Evolutionary conservation across 2,329 filamentous ascomycete genomes (phyloP), one percentile per base, ranked within the genome.

Genomic region (Colletotrichum gloeosporioides): DNA sequence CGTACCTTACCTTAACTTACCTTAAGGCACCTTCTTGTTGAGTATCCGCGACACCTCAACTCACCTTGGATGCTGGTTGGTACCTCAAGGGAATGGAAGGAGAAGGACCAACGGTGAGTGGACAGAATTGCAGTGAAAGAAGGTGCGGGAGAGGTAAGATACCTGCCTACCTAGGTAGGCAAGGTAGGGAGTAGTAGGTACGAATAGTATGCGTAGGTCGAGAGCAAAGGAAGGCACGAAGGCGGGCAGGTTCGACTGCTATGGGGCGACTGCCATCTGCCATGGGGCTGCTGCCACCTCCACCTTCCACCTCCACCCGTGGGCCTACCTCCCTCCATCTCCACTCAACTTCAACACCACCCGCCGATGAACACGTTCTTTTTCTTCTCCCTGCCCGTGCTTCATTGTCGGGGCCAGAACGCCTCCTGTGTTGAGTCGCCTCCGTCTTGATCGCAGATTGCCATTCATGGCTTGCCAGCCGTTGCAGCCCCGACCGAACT

Each of bases 401-500:
- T 36, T 75, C 69, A 63, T 73, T 63, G 62, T 25, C 63, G 69
- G 55, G 59, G 63, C 25, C 67, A 75, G 63, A 75, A 63, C 73
- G 69, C 73, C 73, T 75, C 69, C 53, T 75, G 69, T 29, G 69
- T 59, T 39, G 69, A 72, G 55, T 66, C 64, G 64, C 64, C 69
- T 68, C 70, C 64, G 49, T 63, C 73, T 59, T 39, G 15, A 69
- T 65, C 34, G 29, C 64, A 73, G 70, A 69, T 76, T 73, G 68
- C 70, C 73, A 73, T 69, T 32, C 32, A 69, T 76, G 70, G 70
- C 73, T 76, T 76, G 70, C 31, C 57, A 71, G 59, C 73, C 73
- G 73, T 76, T 76, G 63, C 59, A 73, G 44, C 70, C 70, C 57
- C 55, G 70, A 76, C 73, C 73, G 55, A 65, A 53, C 22, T 31